Evolutionary conservation across 768 basidiomycete species (phyloP), one percentile per base, ranked within the genome.

Genomic region (Kwoniella pini): DNA sequence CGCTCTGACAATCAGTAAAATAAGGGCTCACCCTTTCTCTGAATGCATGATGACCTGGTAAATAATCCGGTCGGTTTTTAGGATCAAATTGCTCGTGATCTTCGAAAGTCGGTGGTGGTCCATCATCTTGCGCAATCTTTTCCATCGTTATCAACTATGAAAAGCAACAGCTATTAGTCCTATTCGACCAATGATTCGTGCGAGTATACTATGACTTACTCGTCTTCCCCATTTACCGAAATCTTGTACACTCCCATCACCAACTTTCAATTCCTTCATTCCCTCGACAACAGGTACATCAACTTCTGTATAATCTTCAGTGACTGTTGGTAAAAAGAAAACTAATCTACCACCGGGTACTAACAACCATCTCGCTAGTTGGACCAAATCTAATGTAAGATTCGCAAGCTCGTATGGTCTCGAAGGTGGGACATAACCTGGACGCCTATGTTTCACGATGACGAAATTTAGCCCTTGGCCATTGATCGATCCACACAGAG

Each of bases 211-310:
- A 30, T 38, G 13, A 80, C 89, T 78, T 71, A 92, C 93, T 75
- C 95, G 80, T 67, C 95, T 82, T 1, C 91, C 93, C 95, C 95
- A 99, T 24, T 87, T 89, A 13, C 93, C 93, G 72, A 97, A 99
- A 69, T 88, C 87, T 78, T 99, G 93, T 63, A 91, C 78, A 33
- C 91, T 93, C 74, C 75, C 77, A 5, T 68, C 65, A 7, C 63
- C 70, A 19, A 59, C 54, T 50, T 71, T 74, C 31, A 98, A 79
- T 67, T 86, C 86, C 53, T 39, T 55, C 89, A 98, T 93, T 1
- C 93, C 94, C 22, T 91, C 82, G 77, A 91, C 84, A 0, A 82
- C 79, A 28, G 88, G 83, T 9, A 98, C 81, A 71, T 99, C 96
- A 1, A 96, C 80, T 66, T 90, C 89, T 62, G 88, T 85, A 72